Evolutionary conservation across 2,329 filamentous ascomycete species (phyloP).

Genomic region (Sclerotinia spermophila): DNA sequence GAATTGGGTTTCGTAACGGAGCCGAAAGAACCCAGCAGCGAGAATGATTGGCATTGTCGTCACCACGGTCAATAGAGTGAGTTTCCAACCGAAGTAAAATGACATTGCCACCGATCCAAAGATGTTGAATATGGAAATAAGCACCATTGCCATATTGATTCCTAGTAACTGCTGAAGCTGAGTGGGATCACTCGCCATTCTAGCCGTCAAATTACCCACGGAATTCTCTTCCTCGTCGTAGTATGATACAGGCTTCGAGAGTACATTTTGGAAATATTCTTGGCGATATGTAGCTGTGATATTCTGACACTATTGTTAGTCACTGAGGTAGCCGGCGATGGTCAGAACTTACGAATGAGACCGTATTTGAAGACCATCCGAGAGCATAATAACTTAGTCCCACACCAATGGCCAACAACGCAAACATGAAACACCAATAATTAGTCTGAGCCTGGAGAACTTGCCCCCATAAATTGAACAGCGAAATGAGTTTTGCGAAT

Average conservation of each 20-base stretch:
- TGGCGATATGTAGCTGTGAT: conserved; percentile 41
- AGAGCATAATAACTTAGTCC: conserved; percentile 37
- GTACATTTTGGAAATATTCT: conserved; percentile 45
- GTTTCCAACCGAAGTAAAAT: conserved; percentile 73
- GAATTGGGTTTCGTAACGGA: conserved; percentile 53
- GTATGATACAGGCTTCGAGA: conserved; percentile 42
- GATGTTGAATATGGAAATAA: conserved; percentile 63
- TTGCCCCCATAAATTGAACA: conserved; percentile 17
- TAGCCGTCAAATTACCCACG: conserved; percentile 45
- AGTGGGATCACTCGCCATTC: conserved; percentile 47
- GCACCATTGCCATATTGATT: conserved; percentile 50
- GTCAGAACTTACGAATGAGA: conserved; percentile 34
- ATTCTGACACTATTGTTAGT: conserved; percentile 26
- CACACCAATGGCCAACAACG: conserved; percentile 43
- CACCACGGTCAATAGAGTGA: conserved; percentile 63
- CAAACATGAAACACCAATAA: conserved; percentile 50
- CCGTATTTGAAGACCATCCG: conserved; percentile 42
- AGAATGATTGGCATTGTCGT: conserved; percentile 53
- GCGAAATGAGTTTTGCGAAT: conserved; percentile 37
- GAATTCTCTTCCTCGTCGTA: conserved; percentile 46
- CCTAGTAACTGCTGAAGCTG: conserved; percentile 49
- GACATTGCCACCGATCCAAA: conserved; percentile 62
- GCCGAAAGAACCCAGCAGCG: conserved; percentile 43
- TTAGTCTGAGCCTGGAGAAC: conserved; percentile 36
- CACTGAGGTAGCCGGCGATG: neutral